Percentiles rank a stretch among this genome's conserved stretches.
Conservation (phyloP, 257 asterid genomes). For the Fraxinus cuspidata region DNA sequence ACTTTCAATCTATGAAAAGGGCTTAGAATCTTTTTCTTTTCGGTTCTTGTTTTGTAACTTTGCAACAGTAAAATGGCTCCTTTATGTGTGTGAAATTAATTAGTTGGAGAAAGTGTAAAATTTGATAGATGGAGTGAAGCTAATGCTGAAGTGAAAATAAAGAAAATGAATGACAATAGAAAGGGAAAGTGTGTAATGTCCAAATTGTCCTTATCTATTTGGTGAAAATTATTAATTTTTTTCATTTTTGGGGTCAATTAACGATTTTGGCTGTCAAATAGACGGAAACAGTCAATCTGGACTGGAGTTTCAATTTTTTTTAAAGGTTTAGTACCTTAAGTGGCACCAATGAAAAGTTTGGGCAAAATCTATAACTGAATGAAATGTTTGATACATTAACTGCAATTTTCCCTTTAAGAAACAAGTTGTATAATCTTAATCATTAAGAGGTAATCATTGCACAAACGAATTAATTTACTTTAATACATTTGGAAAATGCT, state of each 20-base stretch:
- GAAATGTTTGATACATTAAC: no score
- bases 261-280: no score
- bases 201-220: no score
- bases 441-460: constrained; percentile 18
- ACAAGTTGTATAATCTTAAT: constrained; percentile 14
- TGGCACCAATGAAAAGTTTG: no score
- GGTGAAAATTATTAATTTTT: no score
- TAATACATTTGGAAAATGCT: not conserved
- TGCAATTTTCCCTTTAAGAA: constrained; percentile 31
- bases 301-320: no score
- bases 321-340: no score
- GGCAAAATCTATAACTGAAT: no score
- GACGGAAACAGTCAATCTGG: no score
- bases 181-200: no score
- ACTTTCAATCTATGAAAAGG: not conserved
- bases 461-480: not conserved
- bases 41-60: constrained; percentile 28
- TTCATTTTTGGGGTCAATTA: no score
- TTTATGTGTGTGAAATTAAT: not conserved
- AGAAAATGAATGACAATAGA: constrained; percentile 30
- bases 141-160: constrained; percentile 36
- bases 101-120: constrained; percentile 27
- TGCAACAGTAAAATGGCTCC: constrained; percentile 8
- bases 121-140: constrained; percentile 33
- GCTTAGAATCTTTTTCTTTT: constrained; percentile 1